Evolutionary conservation across 2,329 filamentous ascomycete genomes (phyloP).

Genomic region (Albifimbria verrucaria): DNA sequence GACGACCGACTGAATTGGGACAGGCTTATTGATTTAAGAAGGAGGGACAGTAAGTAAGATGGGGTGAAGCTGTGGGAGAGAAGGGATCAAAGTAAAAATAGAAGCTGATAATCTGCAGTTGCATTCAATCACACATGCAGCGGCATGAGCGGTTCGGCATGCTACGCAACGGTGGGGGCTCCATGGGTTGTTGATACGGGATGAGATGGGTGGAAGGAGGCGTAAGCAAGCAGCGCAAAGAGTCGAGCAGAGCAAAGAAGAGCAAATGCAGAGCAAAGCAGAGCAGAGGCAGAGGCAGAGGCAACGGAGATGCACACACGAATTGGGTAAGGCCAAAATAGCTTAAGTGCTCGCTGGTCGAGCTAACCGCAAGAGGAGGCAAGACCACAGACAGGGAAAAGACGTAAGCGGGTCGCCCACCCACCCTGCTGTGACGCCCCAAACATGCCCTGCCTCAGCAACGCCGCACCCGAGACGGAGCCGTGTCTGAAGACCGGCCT

Average conservation of each 20-base stretch:
- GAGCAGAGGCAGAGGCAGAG: neutral
- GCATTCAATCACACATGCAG: neutral
- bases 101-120: neutral
- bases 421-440: neutral
- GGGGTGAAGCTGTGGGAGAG: neutral
- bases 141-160: neutral
- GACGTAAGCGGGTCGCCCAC: neutral
- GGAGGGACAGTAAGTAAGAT: neutral
- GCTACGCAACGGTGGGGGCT: neutral
- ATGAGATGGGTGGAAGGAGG: neutral
- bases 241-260: no score
- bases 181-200: neutral
- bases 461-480: constrained; percentile 3
- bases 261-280: no score
- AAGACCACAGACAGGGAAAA: neutral
- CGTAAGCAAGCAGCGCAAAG: neutral
- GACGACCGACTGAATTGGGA: neutral
- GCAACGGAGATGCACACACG: neutral
- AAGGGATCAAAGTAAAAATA: neutral
- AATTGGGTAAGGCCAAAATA: neutral
- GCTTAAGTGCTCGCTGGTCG: neutral
- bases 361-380: neutral
- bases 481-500: neutral
- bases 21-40: neutral
- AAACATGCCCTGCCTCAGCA: constrained; percentile 7